These are phyloP conservation scores for Baorangia bicolor DNA, from an alignment of 768 basidiomycete genomes.

Conservation along the genomic window DNA sequence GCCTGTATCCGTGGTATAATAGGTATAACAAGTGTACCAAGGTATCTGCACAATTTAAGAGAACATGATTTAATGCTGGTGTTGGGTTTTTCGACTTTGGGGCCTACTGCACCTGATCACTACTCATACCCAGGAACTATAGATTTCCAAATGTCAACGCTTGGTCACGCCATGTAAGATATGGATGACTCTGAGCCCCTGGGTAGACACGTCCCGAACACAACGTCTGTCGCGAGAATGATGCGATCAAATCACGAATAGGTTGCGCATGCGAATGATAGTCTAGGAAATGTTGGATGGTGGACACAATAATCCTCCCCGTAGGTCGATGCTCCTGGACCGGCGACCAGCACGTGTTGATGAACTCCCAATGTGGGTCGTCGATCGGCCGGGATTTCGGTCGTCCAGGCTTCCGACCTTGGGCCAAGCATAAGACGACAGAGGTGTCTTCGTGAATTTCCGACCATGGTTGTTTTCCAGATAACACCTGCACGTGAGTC, in stretches of 20 bases:
- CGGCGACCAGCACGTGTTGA: conserved; percentile 1
- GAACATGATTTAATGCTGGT: too few species aligned
- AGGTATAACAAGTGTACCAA: too few species aligned
- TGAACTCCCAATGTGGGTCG: conserved; percentile 1
- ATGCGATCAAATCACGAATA: neutral
- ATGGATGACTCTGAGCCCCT: too few species aligned
- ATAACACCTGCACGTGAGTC: conserved; percentile 20
- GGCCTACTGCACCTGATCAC: too few species aligned
- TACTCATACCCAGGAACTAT: too few species aligned
- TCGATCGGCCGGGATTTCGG: neutral
- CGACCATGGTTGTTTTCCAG: conserved; percentile 7
- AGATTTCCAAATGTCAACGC: too few species aligned
- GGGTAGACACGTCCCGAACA: neutral
- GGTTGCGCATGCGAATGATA: neutral
- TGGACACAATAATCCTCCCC: neutral
- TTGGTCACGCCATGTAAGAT: too few species aligned
- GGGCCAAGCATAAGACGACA: conserved; percentile 6
- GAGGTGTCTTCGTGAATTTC: neutral
- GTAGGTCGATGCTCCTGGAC: neutral
- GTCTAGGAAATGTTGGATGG: neutral
- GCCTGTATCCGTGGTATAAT: too few species aligned
- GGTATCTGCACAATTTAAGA: too few species aligned
- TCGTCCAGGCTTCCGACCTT: neutral
- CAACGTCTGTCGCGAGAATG: neutral
- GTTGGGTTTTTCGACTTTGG: too few species aligned